These are phyloP conservation scores for Vicia faba DNA, from an alignment of 306 rosid species.

Conservation along the genomic window DNA sequence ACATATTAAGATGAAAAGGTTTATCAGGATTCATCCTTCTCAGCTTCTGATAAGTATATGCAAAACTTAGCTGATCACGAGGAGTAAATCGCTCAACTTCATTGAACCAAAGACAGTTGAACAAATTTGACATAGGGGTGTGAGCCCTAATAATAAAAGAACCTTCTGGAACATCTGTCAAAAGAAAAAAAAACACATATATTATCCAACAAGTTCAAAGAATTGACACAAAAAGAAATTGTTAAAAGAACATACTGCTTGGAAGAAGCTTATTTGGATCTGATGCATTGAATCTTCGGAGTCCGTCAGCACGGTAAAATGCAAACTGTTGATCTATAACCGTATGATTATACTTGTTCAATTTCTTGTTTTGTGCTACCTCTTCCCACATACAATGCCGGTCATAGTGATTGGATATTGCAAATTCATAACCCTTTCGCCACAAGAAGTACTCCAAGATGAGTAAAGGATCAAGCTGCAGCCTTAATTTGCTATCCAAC, in stretches of 20 bases:
- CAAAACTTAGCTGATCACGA: conserved; percentile 97
- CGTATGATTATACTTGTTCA: conserved; percentile 81
- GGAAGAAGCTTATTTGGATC: conserved; percentile 84
- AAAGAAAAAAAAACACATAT: background rate
- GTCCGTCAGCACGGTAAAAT: conserved; percentile 75
- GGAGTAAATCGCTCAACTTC: conserved; percentile 93
- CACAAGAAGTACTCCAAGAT: conserved; percentile 91
- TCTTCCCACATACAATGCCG: conserved; percentile 91
- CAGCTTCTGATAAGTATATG: conserved; percentile 89
- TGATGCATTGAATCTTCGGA: conserved; percentile 67
- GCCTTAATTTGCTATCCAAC: conserved; percentile 94
- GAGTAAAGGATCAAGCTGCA: conserved; percentile 85
- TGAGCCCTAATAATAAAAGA: conserved; percentile 93
- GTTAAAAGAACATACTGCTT: conserved; percentile 63
- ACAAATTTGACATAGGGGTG: conserved; percentile 94
- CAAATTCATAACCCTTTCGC: conserved; percentile 82
- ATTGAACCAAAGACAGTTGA: conserved; percentile 97
- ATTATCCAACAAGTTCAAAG: conserved; percentile 15
- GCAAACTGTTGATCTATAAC: conserved; percentile 73
- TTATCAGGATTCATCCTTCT: conserved; percentile 84
- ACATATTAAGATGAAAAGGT: conserved; percentile 86
- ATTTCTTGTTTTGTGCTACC: conserved; percentile 68
- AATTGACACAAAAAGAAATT: conserved; percentile 6
- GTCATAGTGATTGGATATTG: conserved; percentile 81
- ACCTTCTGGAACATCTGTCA: conserved; percentile 89